Percentiles rank a stretch among this genome's conserved stretches.
Evolutionary conservation across 73 alveolate genomes (phyloP).

Genomic region (Halteria grandinella): DNA sequence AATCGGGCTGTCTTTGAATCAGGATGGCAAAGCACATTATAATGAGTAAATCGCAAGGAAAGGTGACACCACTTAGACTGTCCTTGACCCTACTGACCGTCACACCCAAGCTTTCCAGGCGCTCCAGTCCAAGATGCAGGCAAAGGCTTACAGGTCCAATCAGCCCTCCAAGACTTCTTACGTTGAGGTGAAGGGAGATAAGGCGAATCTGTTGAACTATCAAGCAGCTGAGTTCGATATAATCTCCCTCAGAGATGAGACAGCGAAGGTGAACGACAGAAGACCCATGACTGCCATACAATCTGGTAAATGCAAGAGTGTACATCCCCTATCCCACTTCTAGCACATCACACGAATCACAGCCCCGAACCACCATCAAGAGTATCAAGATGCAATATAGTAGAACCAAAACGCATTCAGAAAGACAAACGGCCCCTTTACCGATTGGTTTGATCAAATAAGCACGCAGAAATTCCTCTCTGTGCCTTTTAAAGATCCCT

Average conservation of each 20-base stretch:
- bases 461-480: constrained; percentile 24
- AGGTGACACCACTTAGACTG: background rate
- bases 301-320: constrained; percentile 11
- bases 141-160: constrained; percentile 36
- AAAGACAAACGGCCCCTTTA: constrained; percentile 33
- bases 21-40: constrained; percentile 13
- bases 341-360: constrained; percentile 27
- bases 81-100: background rate
- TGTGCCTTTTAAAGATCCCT: constrained; percentile 31
- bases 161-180: constrained; percentile 1
- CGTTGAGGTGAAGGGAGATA: constrained; percentile 1
- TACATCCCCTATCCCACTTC: constrained; percentile 22
- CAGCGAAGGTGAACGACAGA: background rate
- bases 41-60: background rate
- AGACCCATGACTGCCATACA: constrained; percentile 19
- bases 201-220: constrained; percentile 8
- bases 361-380: constrained; percentile 43
- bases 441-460: constrained; percentile 32
- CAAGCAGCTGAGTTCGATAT: background rate
- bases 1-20: constrained; percentile 10
- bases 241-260: constrained; percentile 1
- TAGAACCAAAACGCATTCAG: background rate
- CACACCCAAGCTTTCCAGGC: background rate
- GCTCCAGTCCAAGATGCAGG: constrained; percentile 3
- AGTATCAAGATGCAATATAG: background rate